phyloP scores from a whole-genome alignment of 139 green algal genomes.

The Tetradesmus obliquus region DNA sequence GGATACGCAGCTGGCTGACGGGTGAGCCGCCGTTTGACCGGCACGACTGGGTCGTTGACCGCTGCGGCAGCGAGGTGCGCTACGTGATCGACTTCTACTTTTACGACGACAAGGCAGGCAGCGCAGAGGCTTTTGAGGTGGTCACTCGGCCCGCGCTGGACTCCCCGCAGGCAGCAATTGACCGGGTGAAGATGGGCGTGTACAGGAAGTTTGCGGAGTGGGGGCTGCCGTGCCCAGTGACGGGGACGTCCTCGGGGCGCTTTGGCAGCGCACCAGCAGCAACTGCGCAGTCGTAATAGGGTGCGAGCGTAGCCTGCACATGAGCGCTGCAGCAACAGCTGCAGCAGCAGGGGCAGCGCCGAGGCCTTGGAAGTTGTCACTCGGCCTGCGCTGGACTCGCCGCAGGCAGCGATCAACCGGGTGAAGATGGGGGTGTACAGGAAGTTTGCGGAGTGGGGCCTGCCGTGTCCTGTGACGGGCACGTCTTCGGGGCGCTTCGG shows the following conservation, averaged over 20 bases:
- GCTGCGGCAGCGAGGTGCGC: conserved; percentile 86
- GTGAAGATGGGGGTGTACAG: conserved; percentile 94
- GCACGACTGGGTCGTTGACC: conserved; percentile 96
- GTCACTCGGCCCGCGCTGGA: conserved; percentile 91
- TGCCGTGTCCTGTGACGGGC: conserved; percentile 93
- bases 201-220: conserved; percentile 87
- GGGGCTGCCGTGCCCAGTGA: conserved; percentile 94
- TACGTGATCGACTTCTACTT: conserved; percentile 99
- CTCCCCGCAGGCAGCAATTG: conserved; percentile 72
- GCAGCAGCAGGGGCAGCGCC: neutral
- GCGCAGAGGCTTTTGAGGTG: conserved; percentile 89
- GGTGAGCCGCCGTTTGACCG: conserved; percentile 90
- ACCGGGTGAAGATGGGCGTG: conserved; percentile 93
- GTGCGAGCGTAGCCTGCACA: neutral
- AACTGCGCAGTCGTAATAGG: neutral
- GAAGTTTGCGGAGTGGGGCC: conserved; percentile 84
- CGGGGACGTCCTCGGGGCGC: conserved; percentile 54
- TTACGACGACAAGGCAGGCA: conserved; percentile 90
- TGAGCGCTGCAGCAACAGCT: neutral
- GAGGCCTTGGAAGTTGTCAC: conserved; percentile 89
- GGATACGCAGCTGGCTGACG: conserved; percentile 70
- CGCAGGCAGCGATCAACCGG: conserved; percentile 78
- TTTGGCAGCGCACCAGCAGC: conserved; percentile 24
- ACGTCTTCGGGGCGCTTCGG: conserved; percentile 24
- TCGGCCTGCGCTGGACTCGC: conserved; percentile 90